Percentiles rank a stretch among this genome's conserved stretches.
These are phyloP conservation scores for Exsudoporus frostii DNA, from an alignment of 768 basidiomycete species.

Conservation along the genomic window DNA sequence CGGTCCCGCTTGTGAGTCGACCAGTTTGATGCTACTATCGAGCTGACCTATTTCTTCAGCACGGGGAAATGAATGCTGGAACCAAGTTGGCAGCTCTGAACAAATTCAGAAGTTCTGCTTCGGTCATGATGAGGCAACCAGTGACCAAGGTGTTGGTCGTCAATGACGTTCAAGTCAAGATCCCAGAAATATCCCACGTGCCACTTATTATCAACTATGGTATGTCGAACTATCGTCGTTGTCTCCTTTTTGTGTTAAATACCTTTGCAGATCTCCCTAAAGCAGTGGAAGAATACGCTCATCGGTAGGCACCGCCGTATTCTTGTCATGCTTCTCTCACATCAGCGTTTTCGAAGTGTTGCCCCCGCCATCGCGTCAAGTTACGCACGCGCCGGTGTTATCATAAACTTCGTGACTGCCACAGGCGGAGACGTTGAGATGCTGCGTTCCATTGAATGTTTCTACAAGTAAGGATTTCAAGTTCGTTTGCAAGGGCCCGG, in stretches of 20 bases:
- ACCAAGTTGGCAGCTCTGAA: constrained; percentile 79
- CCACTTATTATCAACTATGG: constrained; percentile 96
- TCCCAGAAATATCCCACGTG: constrained; percentile 83
- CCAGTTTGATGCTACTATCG: background rate
- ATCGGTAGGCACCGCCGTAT: constrained; percentile 55
- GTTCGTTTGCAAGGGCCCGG: background rate
- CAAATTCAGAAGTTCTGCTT: constrained; percentile 66
- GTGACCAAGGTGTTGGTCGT: constrained; percentile 80
- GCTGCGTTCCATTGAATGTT: constrained; percentile 97
- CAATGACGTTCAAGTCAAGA: constrained; percentile 91
- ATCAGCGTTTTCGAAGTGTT: constrained; percentile 47
- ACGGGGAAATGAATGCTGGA: constrained; percentile 88
- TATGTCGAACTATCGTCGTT: constrained; percentile 27
- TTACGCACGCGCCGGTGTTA: constrained; percentile 84
- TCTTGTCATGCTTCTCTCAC: constrained; percentile 3
- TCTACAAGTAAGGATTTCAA: constrained; percentile 72
- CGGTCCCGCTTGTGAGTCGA: constrained; percentile 77
- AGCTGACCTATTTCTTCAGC: constrained; percentile 44
- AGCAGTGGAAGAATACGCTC: constrained; percentile 96
- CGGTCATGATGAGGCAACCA: constrained; percentile 61
- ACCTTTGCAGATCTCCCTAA: constrained; percentile 73
- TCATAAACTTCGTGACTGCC: constrained; percentile 96
- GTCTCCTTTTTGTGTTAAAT: constrained; percentile 7
- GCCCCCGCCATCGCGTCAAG: constrained; percentile 81
- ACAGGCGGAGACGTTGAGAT: constrained; percentile 98